A percentile compares a stretch with the other conserved stretches of the same genome.
phyloP scores from a whole-genome alignment of 2,329 filamentous ascomycete genomes.

The Penicillium sp. region DNA sequence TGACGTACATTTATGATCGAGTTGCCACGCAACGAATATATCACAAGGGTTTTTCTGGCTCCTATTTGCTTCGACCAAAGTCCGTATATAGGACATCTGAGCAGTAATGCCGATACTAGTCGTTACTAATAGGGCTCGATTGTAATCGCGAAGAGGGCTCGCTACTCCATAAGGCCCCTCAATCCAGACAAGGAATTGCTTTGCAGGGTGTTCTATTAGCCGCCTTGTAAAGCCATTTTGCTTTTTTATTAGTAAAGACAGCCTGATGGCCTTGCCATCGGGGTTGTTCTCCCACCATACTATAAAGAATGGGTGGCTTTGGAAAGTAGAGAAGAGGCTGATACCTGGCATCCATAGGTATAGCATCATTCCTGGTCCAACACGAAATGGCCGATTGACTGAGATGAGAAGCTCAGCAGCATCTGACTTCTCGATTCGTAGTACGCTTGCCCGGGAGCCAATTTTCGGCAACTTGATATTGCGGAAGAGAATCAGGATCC shows the following conservation, averaged over 20 bases:
- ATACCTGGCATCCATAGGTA: constrained; percentile 20
- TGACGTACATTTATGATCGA: background rate
- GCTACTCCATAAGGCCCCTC: constrained; percentile 23
- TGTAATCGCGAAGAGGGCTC: constrained; percentile 18
- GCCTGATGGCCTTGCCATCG: constrained; percentile 4
- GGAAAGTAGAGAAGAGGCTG: constrained; percentile 14
- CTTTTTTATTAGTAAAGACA: constrained; percentile 11
- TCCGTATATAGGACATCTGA: constrained; percentile 26
- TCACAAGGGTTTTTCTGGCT: background rate
- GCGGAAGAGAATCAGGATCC: constrained; percentile 10
- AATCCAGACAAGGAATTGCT: constrained; percentile 15
- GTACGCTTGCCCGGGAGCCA: constrained; percentile 3
- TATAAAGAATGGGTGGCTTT: constrained; percentile 26
- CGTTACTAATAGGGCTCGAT: constrained; percentile 27
- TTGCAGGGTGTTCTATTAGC: constrained; percentile 12
- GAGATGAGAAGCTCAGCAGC: constrained; percentile 8
- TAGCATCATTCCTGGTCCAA: constrained; percentile 14
- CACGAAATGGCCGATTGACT: constrained; percentile 9
- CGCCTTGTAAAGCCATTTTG: constrained; percentile 12
- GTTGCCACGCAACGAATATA: constrained; percentile 8
- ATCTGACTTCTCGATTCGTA: background rate
- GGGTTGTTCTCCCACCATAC: constrained; percentile 16
- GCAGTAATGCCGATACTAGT: constrained; percentile 27
- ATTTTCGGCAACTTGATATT: constrained; percentile 11
- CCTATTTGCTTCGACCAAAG: constrained; percentile 14